Evolutionary conservation across 495 filamentous ascomycete genomes (phyloP).

Genomic region (Neurospora sublineolata): DNA sequence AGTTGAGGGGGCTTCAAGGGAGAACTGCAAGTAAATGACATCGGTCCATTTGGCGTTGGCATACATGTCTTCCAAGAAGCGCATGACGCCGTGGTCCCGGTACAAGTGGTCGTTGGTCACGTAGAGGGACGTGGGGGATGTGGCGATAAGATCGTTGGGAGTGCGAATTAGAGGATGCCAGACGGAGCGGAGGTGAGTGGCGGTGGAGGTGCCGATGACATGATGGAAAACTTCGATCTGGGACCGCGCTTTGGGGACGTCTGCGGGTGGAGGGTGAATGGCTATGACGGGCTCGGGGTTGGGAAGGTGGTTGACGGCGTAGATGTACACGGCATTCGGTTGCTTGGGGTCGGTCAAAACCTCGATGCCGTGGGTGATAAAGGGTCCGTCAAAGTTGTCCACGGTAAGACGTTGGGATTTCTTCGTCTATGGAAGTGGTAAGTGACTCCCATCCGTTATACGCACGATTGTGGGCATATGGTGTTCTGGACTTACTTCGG

Average conservation of each 20-base stretch:
- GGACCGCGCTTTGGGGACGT: constrained; percentile 21
- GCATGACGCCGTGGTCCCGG: constrained; percentile 30
- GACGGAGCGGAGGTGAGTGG: constrained; percentile 32
- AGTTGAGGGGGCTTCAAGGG: constrained; percentile 9
- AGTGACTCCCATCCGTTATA: background rate
- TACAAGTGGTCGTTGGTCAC: constrained; percentile 53
- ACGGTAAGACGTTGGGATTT: constrained; percentile 36
- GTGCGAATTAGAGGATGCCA: constrained; percentile 40
- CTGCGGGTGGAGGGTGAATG: background rate
- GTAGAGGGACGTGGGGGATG: constrained; percentile 38
- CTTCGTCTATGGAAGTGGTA: constrained; percentile 32
- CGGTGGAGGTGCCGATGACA: constrained; percentile 19
- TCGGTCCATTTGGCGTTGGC: constrained; percentile 24
- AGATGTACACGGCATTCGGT: constrained; percentile 44
- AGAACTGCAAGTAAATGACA: constrained; percentile 14
- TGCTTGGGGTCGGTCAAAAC: constrained; percentile 37
- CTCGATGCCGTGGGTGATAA: constrained; percentile 51
- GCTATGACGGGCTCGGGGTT: constrained; percentile 10
- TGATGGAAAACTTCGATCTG: constrained; percentile 52
- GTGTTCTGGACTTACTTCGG: constrained; percentile 25
- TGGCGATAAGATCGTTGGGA: constrained; percentile 48
- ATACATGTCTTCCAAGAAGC: constrained; percentile 31
- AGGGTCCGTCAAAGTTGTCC: constrained; percentile 40
- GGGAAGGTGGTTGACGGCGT: constrained; percentile 46
- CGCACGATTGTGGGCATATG: background rate